A percentile compares a stretch with the other conserved stretches of the same genome.
These are phyloP conservation scores for Quillaja saponaria DNA, from an alignment of 306 rosid species.

Conservation along the genomic window DNA sequence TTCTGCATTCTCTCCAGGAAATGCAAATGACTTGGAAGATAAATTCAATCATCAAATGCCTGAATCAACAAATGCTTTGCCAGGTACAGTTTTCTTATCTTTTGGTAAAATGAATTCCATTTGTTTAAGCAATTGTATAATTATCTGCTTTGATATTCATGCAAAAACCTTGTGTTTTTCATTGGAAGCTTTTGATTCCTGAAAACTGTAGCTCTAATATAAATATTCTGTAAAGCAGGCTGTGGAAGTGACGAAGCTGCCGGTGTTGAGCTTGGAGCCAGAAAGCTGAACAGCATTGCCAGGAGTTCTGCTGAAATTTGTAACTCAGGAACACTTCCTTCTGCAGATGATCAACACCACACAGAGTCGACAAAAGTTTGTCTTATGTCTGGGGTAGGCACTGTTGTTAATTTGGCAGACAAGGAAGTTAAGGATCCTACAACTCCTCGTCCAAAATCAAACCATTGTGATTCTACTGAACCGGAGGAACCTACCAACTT, in stretches of 20 bases:
- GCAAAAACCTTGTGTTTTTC: constrained; percentile 11
- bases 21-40: constrained; percentile 46
- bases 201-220: constrained; percentile 34
- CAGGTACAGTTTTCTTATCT: neutral
- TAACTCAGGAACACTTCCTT: constrained; percentile 41
- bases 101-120: constrained; percentile 20
- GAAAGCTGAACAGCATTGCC: constrained; percentile 40
- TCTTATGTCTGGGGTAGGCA: constrained; percentile 25
- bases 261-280: constrained; percentile 39
- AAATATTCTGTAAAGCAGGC: constrained; percentile 39
- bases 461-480: constrained; percentile 41
- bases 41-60: constrained; percentile 34
- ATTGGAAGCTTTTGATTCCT: constrained; percentile 31
- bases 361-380: constrained; percentile 33
- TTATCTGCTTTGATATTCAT: constrained; percentile 14
- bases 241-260: constrained; percentile 47
- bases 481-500: constrained; percentile 45
- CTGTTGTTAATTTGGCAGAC: constrained; percentile 29
- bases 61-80: neutral
- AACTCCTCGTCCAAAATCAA: constrained; percentile 34
- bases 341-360: constrained; percentile 37
- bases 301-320: constrained; percentile 43
- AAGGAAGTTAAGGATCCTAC: constrained; percentile 38
- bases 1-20: constrained; percentile 44
- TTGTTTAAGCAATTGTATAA: constrained; percentile 19